Conservation (phyloP, 176 grass and related monocot species). For the Juncus effusus region DNA sequence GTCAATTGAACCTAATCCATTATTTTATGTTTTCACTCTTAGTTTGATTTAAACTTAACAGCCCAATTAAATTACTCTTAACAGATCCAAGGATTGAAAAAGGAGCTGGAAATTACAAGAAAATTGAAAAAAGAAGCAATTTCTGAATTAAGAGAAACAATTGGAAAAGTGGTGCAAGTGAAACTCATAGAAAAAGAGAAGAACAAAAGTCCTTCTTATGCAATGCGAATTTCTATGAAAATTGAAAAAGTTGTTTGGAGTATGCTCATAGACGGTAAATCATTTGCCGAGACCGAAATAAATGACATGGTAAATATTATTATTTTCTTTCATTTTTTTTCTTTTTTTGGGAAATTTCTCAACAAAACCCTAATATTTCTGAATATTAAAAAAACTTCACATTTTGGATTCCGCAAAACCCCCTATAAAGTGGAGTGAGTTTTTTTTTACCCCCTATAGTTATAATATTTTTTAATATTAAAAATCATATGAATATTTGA, state of each 20-base stretch:
- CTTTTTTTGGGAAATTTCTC: background rate
- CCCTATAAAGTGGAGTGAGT: no score
- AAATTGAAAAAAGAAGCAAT: slow-evolving; percentile 69
- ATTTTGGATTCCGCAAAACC: slow-evolving; percentile 19
- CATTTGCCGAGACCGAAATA: slow-evolving; percentile 90
- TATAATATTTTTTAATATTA: no score
- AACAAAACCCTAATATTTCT: background rate
- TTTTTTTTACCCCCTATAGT: no score
- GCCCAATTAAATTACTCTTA: no score
- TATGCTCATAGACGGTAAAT: slow-evolving; percentile 95
- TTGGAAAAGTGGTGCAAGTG: slow-evolving; percentile 77
- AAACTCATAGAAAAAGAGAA: slow-evolving; percentile 93
- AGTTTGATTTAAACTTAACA: no score
- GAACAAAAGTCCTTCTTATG: slow-evolving; percentile 97
- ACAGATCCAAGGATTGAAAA: slow-evolving; percentile 77
- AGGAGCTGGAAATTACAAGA: slow-evolving; percentile 48
- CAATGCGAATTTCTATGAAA: slow-evolving; percentile 76
- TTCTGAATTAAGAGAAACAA: slow-evolving; percentile 59
- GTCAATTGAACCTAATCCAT: no score
- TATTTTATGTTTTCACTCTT: no score
- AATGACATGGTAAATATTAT: slow-evolving; percentile 74
- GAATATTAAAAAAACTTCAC: background rate
- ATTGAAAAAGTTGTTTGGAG: slow-evolving; percentile 85
- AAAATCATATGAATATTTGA: no score
- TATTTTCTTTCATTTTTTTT: slow-evolving; percentile 32